phyloP scores from a whole-genome alignment of 352 stramenopile species.

The Globisporangium heterothallicum region DNA sequence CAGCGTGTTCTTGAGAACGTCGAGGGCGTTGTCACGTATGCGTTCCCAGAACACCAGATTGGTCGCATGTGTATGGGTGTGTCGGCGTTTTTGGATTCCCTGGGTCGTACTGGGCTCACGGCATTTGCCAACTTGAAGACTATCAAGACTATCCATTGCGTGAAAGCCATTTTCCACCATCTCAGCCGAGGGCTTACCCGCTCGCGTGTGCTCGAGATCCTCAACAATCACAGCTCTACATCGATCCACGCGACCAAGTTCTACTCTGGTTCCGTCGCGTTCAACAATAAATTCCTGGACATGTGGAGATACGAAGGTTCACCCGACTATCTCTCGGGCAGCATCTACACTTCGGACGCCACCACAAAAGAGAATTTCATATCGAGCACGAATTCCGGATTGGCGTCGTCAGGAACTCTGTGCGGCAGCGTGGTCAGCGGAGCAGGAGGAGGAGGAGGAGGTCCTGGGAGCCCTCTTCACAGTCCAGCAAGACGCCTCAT shows the following conservation, averaged over 20 bases:
- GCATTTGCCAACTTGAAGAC: conserved; percentile 40
- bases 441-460: not conserved
- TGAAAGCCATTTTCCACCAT: conserved; percentile 78
- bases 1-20: conserved; percentile 33
- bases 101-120: conserved; percentile 49
- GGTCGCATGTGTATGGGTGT: conserved; percentile 61
- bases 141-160: conserved; percentile 48
- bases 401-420: not conserved
- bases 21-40: conserved; percentile 44
- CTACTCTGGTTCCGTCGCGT: conserved; percentile 65
- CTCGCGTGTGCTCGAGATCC: conserved; percentile 55
- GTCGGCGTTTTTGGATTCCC: conserved; percentile 58
- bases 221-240: conserved; percentile 58
- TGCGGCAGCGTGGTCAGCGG: not conserved
- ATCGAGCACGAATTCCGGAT: not conserved
- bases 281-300: conserved; percentile 77
- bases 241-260: conserved; percentile 67
- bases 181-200: conserved; percentile 61
- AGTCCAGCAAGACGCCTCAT: conserved; percentile 11
- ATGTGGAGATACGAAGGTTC: conserved; percentile 80
- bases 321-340: conserved; percentile 61
- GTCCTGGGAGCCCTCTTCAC: not conserved
- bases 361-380: conserved; percentile 12
- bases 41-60: conserved; percentile 42
- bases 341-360: conserved; percentile 18